These are phyloP conservation scores for Ophiostoma himal-ulmi DNA, from an alignment of 2,329 filamentous ascomycete genomes.

Conservation along the genomic window DNA sequence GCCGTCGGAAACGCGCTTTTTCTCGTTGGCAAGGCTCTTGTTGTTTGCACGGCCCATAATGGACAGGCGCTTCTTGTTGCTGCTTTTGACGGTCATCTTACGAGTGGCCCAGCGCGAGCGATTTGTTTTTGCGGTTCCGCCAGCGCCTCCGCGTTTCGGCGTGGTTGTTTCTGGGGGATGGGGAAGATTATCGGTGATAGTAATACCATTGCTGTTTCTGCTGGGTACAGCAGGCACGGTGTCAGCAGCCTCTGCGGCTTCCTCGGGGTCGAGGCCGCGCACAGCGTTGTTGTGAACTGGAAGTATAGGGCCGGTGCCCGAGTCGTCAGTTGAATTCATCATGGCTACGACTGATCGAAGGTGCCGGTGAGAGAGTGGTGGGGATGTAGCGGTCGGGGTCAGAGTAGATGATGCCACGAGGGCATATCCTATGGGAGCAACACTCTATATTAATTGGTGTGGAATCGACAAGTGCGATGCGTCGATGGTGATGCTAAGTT, in stretches of 20 bases:
- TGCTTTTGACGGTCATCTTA: conserved; percentile 69
- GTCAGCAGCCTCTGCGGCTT: neutral
- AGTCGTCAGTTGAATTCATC: neutral
- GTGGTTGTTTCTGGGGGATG: conserved; percentile 28
- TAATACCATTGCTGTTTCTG: conserved; percentile 22
- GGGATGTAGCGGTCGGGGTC: conserved; percentile 1
- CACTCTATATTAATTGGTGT: neutral
- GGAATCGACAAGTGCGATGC: conserved; percentile 1
- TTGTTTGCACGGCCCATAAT: conserved; percentile 72
- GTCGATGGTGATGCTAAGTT: neutral
- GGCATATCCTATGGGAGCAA: conserved; percentile 19
- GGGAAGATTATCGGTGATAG: conserved; percentile 27
- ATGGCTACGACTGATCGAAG: conserved; percentile 11
- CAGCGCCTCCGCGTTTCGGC: conserved; percentile 14
- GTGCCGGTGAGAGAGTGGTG: conserved; percentile 1
- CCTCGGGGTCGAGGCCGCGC: conserved; percentile 1
- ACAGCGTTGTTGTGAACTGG: conserved; percentile 3
- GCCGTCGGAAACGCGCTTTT: conserved; percentile 52
- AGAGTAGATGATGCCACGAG: conserved; percentile 18
- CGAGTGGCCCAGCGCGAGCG: conserved; percentile 96
- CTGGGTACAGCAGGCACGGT: conserved; percentile 10
- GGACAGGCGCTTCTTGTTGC: conserved; percentile 71
- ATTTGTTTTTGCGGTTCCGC: conserved; percentile 46
- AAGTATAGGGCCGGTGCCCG: neutral
- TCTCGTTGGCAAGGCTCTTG: conserved; percentile 59